Base-by-base conservation (phyloP, 2,329 filamentous ascomycete genomes). In the Chrysosphaeria jannelii region DNA sequence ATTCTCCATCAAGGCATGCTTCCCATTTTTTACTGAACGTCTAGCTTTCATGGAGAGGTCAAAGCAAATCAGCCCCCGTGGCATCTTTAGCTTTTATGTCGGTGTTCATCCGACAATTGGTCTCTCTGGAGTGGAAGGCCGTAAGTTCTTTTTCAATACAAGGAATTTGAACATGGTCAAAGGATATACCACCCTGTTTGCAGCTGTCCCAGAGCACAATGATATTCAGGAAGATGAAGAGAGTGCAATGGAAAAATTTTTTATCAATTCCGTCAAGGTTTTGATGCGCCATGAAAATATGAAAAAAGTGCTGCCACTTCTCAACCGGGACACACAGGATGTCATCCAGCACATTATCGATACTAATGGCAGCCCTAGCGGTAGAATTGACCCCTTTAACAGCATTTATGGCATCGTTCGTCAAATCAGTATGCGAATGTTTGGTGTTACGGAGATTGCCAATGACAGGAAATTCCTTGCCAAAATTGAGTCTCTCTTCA, bases 361-460 rank as follows among this genome's bases (percentile, higher is more conserved):
- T 15, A 31, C 37, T 25, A 13, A 26, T 29, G 13, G 16, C 31
- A 18, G 23, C 19, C n/a, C 11, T 5, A 19, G 31, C 6, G 40
- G 40, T 6, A 35, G 46, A 5, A 50, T 52, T 6, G 46, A 62
- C 29, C 55, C 57, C 0, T 61, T 62, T 32, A 45, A 57, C 17
- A 44, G 45, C 33, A 41, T 61, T 22, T 58, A 57, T 33, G 36
- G 42, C 5, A 40, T 57, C 25, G 44, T 62, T 2, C 63, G 53
- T 36, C 45, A 50, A 33, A 43, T 63, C n/a, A 62, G 54, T 4
- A 57, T 61, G 41, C 48, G 57, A 8, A 53, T 47, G 4, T 43
- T 62, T 1, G 57, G 52, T 5, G 46, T 46, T 24, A 41, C 48
- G 15, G 57, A 63, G 20, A 48, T 63, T 13, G 56, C 54, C 9